Evolutionary conservation across 441 rosid species (phyloP).

Genomic region (Hura crepitans): DNA sequence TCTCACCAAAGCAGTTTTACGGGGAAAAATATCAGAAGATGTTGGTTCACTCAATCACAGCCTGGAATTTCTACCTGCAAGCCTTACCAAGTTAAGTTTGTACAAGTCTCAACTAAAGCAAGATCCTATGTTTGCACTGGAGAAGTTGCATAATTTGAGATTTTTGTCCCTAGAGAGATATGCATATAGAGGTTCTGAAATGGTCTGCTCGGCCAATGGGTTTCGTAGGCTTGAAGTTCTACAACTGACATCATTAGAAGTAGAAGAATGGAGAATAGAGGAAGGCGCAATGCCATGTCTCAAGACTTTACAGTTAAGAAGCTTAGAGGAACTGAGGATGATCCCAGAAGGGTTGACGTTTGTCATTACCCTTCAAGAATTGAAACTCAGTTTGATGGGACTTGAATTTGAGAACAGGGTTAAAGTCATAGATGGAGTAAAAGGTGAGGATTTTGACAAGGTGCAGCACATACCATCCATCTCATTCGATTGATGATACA

Average conservation of each 20-base stretch:
- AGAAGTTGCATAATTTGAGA: conserved; percentile 6
- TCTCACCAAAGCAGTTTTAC: neutral
- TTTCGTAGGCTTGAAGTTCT: conserved; percentile 8
- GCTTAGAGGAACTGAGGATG: neutral
- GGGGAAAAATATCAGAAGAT: neutral
- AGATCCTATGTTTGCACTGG: neutral
- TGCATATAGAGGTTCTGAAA: neutral
- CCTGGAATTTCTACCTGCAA: neutral
- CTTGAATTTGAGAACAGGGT: neutral
- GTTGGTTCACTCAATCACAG: neutral
- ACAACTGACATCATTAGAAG: neutral
- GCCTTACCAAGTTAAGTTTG: conserved; percentile 1
- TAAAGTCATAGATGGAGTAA: neutral
- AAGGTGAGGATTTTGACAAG: conserved; percentile 14
- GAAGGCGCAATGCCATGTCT: conserved; percentile 15
- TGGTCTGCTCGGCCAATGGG: neutral
- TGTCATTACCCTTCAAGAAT: conserved; percentile 7
- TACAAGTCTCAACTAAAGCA: neutral
- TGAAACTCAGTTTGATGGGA: neutral
- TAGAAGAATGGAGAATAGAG: conserved; percentile 10
- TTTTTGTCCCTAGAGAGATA: neutral
- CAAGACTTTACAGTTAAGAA: neutral
- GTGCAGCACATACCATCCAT: neutral
- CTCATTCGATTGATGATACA: too few species aligned
- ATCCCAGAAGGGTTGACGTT: conserved; percentile 14